A percentile compares a stretch with the other conserved stretches of the same genome.
These are phyloP conservation scores for Aspergillus tubingensis DNA, from an alignment of 2,329 filamentous ascomycete genomes.

Conservation along the genomic window DNA sequence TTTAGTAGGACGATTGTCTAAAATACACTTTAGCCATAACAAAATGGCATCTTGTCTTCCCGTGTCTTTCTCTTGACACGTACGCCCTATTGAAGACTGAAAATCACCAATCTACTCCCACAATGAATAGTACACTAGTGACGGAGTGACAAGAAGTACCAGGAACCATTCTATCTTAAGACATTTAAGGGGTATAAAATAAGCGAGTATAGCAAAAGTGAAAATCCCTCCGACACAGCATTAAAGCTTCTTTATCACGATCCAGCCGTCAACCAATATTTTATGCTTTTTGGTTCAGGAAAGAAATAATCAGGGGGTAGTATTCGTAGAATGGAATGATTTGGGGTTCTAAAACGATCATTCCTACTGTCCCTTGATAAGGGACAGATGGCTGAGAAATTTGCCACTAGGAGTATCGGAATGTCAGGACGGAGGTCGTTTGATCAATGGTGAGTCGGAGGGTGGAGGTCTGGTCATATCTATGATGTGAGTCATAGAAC, in stretches of 20 bases:
- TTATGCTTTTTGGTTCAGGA: background rate
- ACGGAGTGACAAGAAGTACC: background rate
- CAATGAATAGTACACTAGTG: background rate
- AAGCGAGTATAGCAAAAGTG: background rate
- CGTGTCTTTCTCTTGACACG: background rate
- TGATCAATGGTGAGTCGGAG: background rate
- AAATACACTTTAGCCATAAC: background rate
- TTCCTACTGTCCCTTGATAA: background rate
- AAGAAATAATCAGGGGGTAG: background rate
- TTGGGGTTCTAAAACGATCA: background rate
- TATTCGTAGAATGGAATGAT: too few relatives aligned
- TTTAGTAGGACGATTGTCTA: background rate
- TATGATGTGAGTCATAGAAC: background rate
- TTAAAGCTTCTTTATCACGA: background rate
- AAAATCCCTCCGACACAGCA: background rate
- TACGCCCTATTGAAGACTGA: background rate
- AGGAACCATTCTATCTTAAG: background rate
- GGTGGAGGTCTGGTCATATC: background rate
- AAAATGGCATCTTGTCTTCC: background rate
- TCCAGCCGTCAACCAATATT: background rate
- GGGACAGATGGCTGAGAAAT: background rate
- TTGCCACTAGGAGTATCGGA: background rate
- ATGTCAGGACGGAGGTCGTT: background rate
- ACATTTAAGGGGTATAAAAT: background rate
- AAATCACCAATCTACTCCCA: background rate